Percentiles rank a stretch among this genome's conserved stretches.
Conservation (phyloP, 177 flowering plant genomes). For the Vitis hybrid region DNA sequence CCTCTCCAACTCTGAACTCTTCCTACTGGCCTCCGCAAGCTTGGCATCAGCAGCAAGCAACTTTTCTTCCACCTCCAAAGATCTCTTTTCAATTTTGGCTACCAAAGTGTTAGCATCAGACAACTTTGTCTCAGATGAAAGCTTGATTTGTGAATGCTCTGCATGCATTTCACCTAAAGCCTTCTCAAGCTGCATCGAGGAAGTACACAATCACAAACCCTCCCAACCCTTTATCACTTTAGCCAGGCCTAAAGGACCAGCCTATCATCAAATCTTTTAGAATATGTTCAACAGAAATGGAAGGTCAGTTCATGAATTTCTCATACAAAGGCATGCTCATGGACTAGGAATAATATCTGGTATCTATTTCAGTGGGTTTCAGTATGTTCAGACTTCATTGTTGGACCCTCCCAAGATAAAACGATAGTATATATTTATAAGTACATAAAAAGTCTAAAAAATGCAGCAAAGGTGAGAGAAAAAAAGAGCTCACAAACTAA, state of each 20-base stretch:
- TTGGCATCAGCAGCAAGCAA: constrained; percentile 72
- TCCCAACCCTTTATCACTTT: background rate
- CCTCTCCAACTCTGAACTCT: constrained; percentile 67
- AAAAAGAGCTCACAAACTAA: no score
- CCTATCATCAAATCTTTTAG: no score
- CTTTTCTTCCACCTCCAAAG: constrained; percentile 70
- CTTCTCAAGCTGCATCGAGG: constrained; percentile 76
- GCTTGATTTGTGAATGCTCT: constrained; percentile 57
- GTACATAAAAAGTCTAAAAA: no score
- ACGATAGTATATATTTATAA: no score
- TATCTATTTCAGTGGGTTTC: no score
- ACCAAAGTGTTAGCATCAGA: constrained; percentile 62
- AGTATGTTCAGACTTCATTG: no score
- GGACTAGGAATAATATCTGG: no score
- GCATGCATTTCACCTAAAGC: constrained; percentile 62
- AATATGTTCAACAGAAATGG: no score
- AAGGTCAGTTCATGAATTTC: no score
- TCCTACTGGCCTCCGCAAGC: constrained; percentile 80
- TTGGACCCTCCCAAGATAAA: no score
- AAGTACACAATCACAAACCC: background rate
- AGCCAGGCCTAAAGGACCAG: background rate
- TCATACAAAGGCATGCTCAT: no score
- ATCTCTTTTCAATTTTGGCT: constrained; percentile 50
- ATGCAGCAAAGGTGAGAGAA: no score
- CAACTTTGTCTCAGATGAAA: constrained; percentile 50